These are phyloP conservation scores for Tetrapyrgos nigripes DNA, from an alignment of 1,284 basidiomycete genomes.

Conservation along the genomic window DNA sequence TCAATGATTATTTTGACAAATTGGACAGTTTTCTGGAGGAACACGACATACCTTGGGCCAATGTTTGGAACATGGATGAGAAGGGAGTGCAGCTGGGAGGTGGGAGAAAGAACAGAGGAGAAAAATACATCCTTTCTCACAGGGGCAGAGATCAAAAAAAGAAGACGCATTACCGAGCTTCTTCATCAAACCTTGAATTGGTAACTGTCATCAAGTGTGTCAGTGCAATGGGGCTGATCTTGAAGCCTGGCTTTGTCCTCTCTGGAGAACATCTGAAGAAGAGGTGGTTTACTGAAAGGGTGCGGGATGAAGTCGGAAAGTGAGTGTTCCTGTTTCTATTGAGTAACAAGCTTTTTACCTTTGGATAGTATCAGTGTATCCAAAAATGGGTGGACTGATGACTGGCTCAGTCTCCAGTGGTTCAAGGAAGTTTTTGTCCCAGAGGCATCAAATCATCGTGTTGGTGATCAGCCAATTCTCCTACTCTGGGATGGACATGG, in stretches of 20 bases:
- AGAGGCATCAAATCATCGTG: constrained; percentile 24
- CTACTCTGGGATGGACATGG: constrained; percentile 32
- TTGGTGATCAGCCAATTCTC: background rate
- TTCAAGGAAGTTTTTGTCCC: constrained; percentile 42
- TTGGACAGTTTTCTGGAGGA: constrained; percentile 11
- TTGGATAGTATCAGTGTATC: constrained; percentile 23
- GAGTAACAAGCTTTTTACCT: too few relatives aligned
- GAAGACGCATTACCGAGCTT: too few relatives aligned
- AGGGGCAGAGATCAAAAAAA: background rate
- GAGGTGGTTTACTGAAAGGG: constrained; percentile 26
- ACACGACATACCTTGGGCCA: constrained; percentile 26
- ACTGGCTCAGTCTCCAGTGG: constrained; percentile 39
- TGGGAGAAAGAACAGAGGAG: constrained; percentile 12
- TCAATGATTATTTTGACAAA: constrained; percentile 19
- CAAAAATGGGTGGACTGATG: constrained; percentile 47
- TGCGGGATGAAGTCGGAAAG: too few relatives aligned
- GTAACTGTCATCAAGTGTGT: constrained; percentile 41
- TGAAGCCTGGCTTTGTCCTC: constrained; percentile 40
- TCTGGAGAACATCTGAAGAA: constrained; percentile 23
- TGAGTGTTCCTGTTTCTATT: too few relatives aligned
- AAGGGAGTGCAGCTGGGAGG: constrained; percentile 29
- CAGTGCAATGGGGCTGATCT: constrained; percentile 29
- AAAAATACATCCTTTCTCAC: constrained; percentile 6
- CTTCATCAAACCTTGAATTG: constrained; percentile 33
- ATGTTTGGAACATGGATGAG: constrained; percentile 37